Evolutionary conservation across 2,329 filamentous ascomycete genomes (phyloP).

Genomic region (Seiridium unicorne): DNA sequence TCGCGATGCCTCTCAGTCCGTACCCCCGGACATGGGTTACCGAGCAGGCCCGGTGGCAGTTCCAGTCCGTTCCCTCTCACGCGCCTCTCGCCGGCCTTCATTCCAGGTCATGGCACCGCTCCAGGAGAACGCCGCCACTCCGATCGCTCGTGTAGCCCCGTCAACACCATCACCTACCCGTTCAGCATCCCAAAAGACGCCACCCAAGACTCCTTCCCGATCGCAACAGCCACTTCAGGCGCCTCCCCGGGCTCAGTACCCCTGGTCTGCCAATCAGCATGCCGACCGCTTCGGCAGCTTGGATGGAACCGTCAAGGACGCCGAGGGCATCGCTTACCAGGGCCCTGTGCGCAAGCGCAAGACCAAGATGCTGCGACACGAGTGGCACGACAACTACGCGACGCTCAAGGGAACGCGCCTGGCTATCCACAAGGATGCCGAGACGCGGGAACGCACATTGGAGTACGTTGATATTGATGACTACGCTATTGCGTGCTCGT

Average conservation of each 20-base stretch:
- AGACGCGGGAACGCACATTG: slow-evolving; percentile 51
- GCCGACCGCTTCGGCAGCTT: slow-evolving; percentile 20
- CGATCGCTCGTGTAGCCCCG: slow-evolving; percentile 31
- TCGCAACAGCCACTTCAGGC: slow-evolving; percentile 44
- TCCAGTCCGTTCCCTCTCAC: slow-evolving; percentile 47
- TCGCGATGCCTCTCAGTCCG: slow-evolving; percentile 82
- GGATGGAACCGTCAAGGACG: slow-evolving; percentile 31
- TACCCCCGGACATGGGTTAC: slow-evolving; percentile 91
- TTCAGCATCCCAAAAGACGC: slow-evolving; percentile 29
- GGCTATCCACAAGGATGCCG: slow-evolving; percentile 69
- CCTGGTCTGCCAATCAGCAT: slow-evolving; percentile 52
- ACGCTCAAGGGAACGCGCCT: slow-evolving; percentile 75
- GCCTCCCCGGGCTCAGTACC: slow-evolving; percentile 54
- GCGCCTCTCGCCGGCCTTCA: slow-evolving; percentile 64
- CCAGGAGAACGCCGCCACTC: slow-evolving; percentile 58
- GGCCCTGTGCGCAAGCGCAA: slow-evolving; percentile 95
- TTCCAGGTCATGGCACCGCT: slow-evolving; percentile 68
- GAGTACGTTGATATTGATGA: slow-evolving; percentile 86
- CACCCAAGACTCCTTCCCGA: slow-evolving; percentile 30
- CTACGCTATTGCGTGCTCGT: slow-evolving; percentile 83
- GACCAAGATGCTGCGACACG: slow-evolving; percentile 82
- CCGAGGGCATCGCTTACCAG: slow-evolving; percentile 64
- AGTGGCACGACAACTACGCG: slow-evolving; percentile 92
- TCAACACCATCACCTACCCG: slow-evolving; percentile 26
- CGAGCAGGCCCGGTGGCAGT: slow-evolving; percentile 36